Evolutionary conservation across 192 early-diverging fungal genomes (phyloP), one percentile per base, ranked within the genome.

Genomic region (Backusella australiensis): DNA sequence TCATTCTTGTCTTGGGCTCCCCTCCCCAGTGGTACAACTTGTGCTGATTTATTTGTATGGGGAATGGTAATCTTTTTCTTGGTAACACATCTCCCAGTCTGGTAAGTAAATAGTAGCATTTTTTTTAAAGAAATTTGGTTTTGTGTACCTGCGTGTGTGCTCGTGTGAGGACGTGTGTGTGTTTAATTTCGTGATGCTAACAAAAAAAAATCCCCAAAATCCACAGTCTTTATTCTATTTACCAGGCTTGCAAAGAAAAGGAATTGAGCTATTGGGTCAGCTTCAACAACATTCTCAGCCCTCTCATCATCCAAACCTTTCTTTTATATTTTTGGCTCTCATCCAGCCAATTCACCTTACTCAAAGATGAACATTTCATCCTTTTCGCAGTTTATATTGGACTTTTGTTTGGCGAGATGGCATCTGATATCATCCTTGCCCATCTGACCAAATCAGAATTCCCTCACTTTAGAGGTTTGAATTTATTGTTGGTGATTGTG

Each of bases 391-490:
- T 93, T 26, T 90, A 90, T 3, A 84, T 86, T 34, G 93, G 94
- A 2, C 88, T 91, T 71, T 89, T 91, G 7, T 95, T 95, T 89
- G 94, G 94, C n/a, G 89, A 93, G 67, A 91, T 95, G 83, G 94
- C 92, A 39, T 94, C 94, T 77, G 92, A 93, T 77, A 96, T 97
- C 71, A 96, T 97, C 69, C 81, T 97, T 81, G 92, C 94, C 26
- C 96, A 97, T 67, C 86, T 97, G 42, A 96, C 95, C 36, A 92
- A 94, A 84, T 89, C 86, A 75, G 80, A 85, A 41, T 97, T 92
- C 85, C 96, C 96, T 63, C 90, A 87, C 80, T 96, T 92, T 82
- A 91, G 89, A 12, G 86, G 88, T 21, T 86, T 95, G 67, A 77
- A 93, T 77, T 79, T 89, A 14, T 94, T 94, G 17, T 75, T 96